Base-by-base conservation (phyloP, 495 filamentous ascomycete genomes). In the Rhizodiscina lignyota region DNA sequence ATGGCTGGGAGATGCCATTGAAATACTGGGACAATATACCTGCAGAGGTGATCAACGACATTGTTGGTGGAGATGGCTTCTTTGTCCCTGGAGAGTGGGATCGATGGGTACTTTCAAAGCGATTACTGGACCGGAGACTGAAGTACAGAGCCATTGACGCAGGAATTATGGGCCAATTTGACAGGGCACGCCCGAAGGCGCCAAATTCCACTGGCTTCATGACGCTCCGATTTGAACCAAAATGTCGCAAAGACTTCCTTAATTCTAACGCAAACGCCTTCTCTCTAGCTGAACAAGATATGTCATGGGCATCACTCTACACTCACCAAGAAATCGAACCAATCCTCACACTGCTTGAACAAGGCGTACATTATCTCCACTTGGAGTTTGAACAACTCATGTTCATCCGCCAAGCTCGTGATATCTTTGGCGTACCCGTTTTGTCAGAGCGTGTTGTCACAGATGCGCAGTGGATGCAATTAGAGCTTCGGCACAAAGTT, bases 321-420 rank as follows among this genome's bases (percentile, higher is more conserved):
- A 64, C 62, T 5, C 47, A 55, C 33, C 50, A 61, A 1, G 69
- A 74, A 34, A 51, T 74, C 26, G 63, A 63, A 36, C 66, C 68
- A n/a, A 48, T 74, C n/a, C 48, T 67, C 11, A 62, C 67, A 3
- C 47, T 74, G 4, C 48, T 74, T 12, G 66, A 74, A 40, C 61
- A 67, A 48, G 69, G 67, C 18, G 70, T 74, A 20, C 69, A 74
- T 49, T 74, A 72, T 42, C 53, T 70, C n/a, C 69, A 74, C 47
- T 56, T 74, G 39, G 58, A 62, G 24, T 74, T 72, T 40, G 70
- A 72, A 40, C 67, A 72, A 39, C 42, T 74, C 15, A 63, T 72
- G 40, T 63, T 62, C 47, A 69, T 74, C 37, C 57, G 56, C 1
- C 41, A 47, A 16, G 55, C 67, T 19, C 52, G 57, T 19, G 69